phyloP scores from a whole-genome alignment of 441 rosid species.

The Gossypium trilobum region DNA sequence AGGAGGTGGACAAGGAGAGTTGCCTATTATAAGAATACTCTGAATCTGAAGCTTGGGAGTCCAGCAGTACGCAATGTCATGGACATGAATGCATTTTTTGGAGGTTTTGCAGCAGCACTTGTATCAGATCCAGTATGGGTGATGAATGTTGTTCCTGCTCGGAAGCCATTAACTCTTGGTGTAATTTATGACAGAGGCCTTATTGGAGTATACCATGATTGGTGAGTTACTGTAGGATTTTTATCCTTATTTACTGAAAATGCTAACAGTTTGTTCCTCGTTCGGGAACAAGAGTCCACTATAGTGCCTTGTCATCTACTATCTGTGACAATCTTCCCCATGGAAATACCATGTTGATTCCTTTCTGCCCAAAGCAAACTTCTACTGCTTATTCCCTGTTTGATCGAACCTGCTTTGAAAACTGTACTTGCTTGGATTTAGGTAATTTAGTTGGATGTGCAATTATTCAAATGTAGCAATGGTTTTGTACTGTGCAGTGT shows the following conservation, averaged over 20 bases:
- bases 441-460: background rate
- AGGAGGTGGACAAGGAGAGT: slow-evolving; percentile 82
- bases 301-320: background rate
- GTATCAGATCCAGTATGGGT: slow-evolving; percentile 78
- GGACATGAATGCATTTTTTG: slow-evolving; percentile 94
- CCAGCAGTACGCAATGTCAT: slow-evolving; percentile 68
- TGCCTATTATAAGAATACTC: slow-evolving; percentile 59
- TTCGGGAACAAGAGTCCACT: background rate
- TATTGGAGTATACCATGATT: slow-evolving; percentile 83
- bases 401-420: slow-evolving; percentile 2
- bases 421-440: background rate
- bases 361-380: background rate
- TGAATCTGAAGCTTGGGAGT: slow-evolving; percentile 63
- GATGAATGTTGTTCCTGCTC: slow-evolving; percentile 88
- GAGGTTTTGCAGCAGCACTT: slow-evolving; percentile 87
- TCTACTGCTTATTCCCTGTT: background rate
- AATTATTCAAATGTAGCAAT: background rate
- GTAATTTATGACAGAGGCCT: slow-evolving; percentile 86
- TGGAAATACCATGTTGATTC: background rate
- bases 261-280: background rate
- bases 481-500: background rate
- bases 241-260: background rate
- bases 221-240: slow-evolving; percentile 41
- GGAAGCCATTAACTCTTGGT: slow-evolving; percentile 63
- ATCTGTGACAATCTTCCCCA: background rate